Percentiles rank a stretch among this genome's conserved stretches.
These are phyloP conservation scores for Canavalia ensiformis DNA, from an alignment of 306 rosid species.

Conservation along the genomic window DNA sequence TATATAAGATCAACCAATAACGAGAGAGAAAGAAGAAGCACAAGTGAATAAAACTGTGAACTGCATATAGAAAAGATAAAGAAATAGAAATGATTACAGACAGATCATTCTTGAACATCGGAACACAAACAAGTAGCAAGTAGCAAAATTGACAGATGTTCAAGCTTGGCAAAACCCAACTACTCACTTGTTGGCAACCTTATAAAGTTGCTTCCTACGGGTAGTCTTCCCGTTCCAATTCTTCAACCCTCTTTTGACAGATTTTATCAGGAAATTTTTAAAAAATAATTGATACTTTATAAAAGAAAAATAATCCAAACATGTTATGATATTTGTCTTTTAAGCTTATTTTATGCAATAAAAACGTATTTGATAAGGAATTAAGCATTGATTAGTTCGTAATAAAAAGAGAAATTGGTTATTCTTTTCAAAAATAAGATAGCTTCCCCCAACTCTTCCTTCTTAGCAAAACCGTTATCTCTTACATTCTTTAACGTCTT, in stretches of 20 bases:
- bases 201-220: constrained; percentile 79
- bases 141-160: not conserved
- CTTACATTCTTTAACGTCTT: not conserved
- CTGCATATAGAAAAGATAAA: not conserved
- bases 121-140: not conserved
- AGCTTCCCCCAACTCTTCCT: no score
- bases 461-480: not conserved
- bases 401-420: not conserved
- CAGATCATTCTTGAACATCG: constrained; percentile 11
- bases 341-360: not conserved
- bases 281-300: no score
- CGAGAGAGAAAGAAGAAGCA: no score
- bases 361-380: not conserved
- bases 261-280: no score
- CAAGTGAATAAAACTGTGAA: no score
- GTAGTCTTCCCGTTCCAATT: constrained; percentile 76
- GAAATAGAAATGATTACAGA: constrained; percentile 42
- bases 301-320: no score
- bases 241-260: constrained; percentile 60
- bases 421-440: not conserved
- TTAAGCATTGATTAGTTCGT: not conserved
- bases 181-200: constrained; percentile 64
- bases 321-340: not conserved
- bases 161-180: constrained; percentile 7
- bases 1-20: not conserved